Conservation (phyloP, 2,329 filamentous ascomycete species). For the Fusarium sp. region DNA sequence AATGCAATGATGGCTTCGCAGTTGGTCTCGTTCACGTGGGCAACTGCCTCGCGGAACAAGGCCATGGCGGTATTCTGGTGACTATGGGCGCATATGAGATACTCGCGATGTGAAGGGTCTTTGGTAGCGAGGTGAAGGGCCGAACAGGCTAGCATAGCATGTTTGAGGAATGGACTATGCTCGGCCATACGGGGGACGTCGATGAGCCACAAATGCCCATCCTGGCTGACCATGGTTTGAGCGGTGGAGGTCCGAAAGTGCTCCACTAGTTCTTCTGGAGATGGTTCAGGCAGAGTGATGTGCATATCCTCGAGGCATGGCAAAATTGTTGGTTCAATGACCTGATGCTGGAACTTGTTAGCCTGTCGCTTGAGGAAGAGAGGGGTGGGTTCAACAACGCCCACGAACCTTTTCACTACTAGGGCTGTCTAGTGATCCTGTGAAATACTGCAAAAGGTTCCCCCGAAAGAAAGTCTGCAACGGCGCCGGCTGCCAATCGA, state of each 20-base stretch:
- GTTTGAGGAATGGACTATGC: conserved; percentile 13
- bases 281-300: not conserved
- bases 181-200: conserved; percentile 7
- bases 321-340: no score
- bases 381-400: no score
- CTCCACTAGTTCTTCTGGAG: not conserved
- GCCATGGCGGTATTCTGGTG: conserved; percentile 22
- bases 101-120: not conserved
- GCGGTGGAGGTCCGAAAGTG: conserved; percentile 14
- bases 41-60: conserved; percentile 14
- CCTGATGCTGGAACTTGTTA: no score
- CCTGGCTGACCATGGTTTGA: conserved; percentile 8
- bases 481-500: conserved; percentile 15
- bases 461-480: conserved; percentile 37
- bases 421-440: not conserved
- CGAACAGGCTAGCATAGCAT: conserved; percentile 21
- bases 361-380: no score
- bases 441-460: conserved; percentile 34
- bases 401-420: not conserved
- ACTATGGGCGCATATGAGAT: conserved; percentile 1
- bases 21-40: not conserved
- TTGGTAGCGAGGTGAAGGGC: conserved; percentile 22
- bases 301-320: not conserved
- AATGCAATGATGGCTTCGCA: conserved; percentile 21
- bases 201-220: not conserved